These are phyloP conservation scores for Cucurbita argyrosperma DNA, from an alignment of 306 rosid genomes.

Conservation along the genomic window DNA sequence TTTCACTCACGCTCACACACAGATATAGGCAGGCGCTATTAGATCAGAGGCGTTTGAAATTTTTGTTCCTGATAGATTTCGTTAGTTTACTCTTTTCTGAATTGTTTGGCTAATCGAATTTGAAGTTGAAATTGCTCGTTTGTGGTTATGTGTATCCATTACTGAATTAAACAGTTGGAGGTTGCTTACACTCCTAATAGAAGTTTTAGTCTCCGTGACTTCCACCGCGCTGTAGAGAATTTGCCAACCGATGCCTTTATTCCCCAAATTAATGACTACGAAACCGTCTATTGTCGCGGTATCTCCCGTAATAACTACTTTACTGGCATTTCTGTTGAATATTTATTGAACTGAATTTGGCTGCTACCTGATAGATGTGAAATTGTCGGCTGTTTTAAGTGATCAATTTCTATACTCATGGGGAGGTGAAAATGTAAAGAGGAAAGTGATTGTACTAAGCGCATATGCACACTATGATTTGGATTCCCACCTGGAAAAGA, in stretches of 20 bases:
- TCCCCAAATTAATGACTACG: conserved; percentile 23
- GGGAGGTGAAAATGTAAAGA: conserved; percentile 60
- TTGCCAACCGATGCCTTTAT: conserved; percentile 44
- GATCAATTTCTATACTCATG: conserved; percentile 58
- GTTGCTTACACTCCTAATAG: conserved; percentile 40
- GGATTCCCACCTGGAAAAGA: conserved; percentile 29
- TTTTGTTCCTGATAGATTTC: background rate
- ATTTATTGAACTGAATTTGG: background rate
- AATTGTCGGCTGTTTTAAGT: conserved; percentile 43
- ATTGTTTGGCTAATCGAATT: background rate
- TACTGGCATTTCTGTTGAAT: background rate
- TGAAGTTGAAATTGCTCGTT: no score
- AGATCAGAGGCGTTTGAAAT: background rate
- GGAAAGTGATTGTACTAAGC: conserved; percentile 45
- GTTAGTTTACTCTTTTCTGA: background rate
- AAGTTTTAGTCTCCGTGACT: conserved; percentile 47
- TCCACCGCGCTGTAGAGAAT: conserved; percentile 45
- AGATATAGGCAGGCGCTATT: background rate
- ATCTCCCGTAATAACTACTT: background rate
- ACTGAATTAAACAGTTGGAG: conserved; percentile 28
- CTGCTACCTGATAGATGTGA: conserved; percentile 27
- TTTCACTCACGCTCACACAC: background rate
- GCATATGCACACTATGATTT: conserved; percentile 41
- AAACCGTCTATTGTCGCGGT: conserved; percentile 10
- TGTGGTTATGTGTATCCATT: no score